A percentile compares a stretch with the other conserved stretches of the same genome.
phyloP scores from a whole-genome alignment of 257 asterid genomes.

The Catharanthus roseus region DNA sequence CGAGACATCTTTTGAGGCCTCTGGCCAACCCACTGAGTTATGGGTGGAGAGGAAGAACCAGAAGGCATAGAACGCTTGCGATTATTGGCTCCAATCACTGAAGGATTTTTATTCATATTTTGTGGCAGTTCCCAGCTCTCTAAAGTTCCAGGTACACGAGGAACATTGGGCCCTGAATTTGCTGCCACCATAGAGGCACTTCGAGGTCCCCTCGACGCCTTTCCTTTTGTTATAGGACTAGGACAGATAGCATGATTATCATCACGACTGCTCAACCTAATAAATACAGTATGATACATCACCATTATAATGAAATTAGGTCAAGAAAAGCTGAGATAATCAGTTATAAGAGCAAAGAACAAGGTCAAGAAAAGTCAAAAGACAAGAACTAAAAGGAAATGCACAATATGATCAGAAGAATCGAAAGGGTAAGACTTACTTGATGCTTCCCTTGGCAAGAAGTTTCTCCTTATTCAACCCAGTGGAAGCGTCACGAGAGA shows the following conservation, averaged over 20 bases:
- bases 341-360: neutral
- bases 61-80: slow-evolving; percentile 75
- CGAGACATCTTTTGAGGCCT: slow-evolving; percentile 94
- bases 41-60: slow-evolving; percentile 89
- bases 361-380: slow-evolving; percentile 13
- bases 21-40: slow-evolving; percentile 97
- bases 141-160: slow-evolving; percentile 57
- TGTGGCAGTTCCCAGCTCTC: slow-evolving; percentile 89
- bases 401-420: slow-evolving; percentile 3
- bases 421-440: slow-evolving; percentile 42
- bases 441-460: slow-evolving; percentile 61
- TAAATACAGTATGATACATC: slow-evolving; percentile 20
- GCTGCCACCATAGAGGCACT: slow-evolving; percentile 47
- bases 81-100: slow-evolving; percentile 56
- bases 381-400: slow-evolving; percentile 12
- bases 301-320: neutral
- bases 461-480: slow-evolving; percentile 69
- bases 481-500: slow-evolving; percentile 57
- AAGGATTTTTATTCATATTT: slow-evolving; percentile 44
- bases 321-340: neutral
- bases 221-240: slow-evolving; percentile 67
- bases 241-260: slow-evolving; percentile 45
- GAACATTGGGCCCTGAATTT: slow-evolving; percentile 42
- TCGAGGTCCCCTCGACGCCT: slow-evolving; percentile 88
- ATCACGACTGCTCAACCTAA: slow-evolving; percentile 77